These are phyloP conservation scores for Auricularia sp. DNA, from an alignment of 768 basidiomycete genomes.

Conservation along the genomic window DNA sequence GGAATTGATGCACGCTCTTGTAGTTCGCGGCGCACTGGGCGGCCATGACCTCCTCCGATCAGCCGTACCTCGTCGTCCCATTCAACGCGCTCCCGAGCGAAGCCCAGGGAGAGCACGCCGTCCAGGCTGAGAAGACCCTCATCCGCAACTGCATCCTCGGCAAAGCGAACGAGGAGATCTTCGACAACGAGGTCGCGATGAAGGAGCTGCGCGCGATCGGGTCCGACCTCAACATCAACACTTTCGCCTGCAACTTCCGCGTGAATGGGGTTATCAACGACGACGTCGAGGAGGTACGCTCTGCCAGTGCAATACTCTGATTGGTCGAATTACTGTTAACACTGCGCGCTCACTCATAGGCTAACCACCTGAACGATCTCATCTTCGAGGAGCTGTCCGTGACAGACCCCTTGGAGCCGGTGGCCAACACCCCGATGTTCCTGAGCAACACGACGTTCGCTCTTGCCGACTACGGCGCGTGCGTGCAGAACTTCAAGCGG, in stretches of 20 bases:
- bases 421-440: conserved; percentile 17
- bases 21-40: conserved; percentile 32
- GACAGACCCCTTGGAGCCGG: conserved; percentile 15
- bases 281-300: conserved; percentile 22
- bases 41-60: conserved; percentile 25
- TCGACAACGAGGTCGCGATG: conserved; percentile 18
- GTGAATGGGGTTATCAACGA: conserved; percentile 23
- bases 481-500: conserved; percentile 26
- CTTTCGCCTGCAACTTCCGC: conserved; percentile 35
- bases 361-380: conserved; percentile 30
- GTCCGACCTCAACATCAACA: conserved; percentile 35
- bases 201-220: conserved; percentile 21
- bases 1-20: neutral
- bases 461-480: conserved; percentile 24
- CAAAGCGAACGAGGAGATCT: conserved; percentile 20
- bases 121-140: conserved; percentile 21
- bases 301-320: no score
- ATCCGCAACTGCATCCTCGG: conserved; percentile 26
- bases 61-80: conserved; percentile 29
- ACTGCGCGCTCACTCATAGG: conserved; percentile 5
- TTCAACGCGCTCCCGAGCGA: conserved; percentile 22
- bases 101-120: conserved; percentile 7
- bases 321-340: no score
- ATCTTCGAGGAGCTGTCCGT: conserved; percentile 32
- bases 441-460: conserved; percentile 24